Base-by-base conservation (phyloP, 2,329 filamentous ascomycete species). In the Talaromyces albobiverticillius region DNA sequence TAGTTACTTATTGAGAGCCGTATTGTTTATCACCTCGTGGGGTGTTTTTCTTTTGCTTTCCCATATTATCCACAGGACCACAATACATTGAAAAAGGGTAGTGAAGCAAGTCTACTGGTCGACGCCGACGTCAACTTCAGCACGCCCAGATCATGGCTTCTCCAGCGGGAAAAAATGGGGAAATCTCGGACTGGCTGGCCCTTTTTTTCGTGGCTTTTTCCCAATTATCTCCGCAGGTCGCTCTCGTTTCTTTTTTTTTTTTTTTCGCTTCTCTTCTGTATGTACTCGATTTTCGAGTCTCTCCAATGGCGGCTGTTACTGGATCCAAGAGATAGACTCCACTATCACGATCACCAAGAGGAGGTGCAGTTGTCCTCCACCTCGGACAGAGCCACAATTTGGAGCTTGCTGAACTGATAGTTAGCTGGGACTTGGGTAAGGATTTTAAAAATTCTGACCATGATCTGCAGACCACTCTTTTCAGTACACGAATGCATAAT, bases 301-400 rank as follows among this genome's bases (percentile, higher is more conserved):
- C 36, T 34, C 16, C 48, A 51, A 34, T 18, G 6, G 43, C 13
- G 14, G 26, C 38, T 22, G 14, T 43, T 34, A 7, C 9, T 51
- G 25, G 16, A 32, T 51, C 36, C 22, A 13, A 42, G 26, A 23
- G 18, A 22, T n/a, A 29, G 18, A 3, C 48, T 43, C 48, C 48
- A 51, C 48, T 51, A 25, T 51, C 41, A 43, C 26, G 38, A 43
- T 43, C 36, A 50, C n/a, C 47, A 16, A 31, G 47, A 50, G 47
- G 7, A 32, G 26, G 22, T 18, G 47, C 47, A 32, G 25, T 49
- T 50, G 5, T 29, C 26, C 38, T 31, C 47, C 47, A 32, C 41
- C 26, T 51, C 48, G 48, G 48, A 41, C 23, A 18, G 38, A 26
- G 9, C 48, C 48, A 43, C 48, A 51, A 43, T 42, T 25, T 22